Percentiles rank a stretch among this genome's conserved stretches.
phyloP scores from a whole-genome alignment of 2,329 filamentous ascomycete genomes.

The Sordariomycetes sp. region DNA sequence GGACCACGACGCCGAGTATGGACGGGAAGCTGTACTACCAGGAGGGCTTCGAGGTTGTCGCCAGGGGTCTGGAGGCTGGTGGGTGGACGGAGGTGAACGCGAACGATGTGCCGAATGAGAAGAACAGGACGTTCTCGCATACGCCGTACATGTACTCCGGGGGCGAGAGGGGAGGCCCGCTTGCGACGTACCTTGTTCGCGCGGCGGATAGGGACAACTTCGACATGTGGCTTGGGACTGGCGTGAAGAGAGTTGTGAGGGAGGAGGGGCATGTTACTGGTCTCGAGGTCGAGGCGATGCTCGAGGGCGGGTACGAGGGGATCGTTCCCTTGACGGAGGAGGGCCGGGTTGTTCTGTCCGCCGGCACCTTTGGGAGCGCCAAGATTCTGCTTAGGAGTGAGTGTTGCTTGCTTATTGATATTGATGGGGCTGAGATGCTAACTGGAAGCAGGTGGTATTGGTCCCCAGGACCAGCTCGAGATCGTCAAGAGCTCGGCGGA shows the following conservation, averaged over 20 bases:
- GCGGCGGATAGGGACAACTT: constrained; percentile 50
- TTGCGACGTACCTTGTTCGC: constrained; percentile 56
- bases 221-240: constrained; percentile 49
- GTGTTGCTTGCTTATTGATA: constrained; percentile 2
- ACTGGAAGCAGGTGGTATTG: constrained; percentile 36
- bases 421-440: neutral
- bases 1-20: constrained; percentile 49
- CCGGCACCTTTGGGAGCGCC: constrained; percentile 53
- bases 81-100: constrained; percentile 54
- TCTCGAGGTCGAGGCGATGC: constrained; percentile 44
- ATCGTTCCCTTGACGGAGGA: constrained; percentile 45
- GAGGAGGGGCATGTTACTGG: constrained; percentile 48
- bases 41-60: constrained; percentile 49
- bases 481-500: constrained; percentile 35
- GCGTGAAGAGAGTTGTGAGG: constrained; percentile 52
- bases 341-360: constrained; percentile 54
- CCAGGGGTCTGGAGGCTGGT: constrained; percentile 39
- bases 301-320: constrained; percentile 39
- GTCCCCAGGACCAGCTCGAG: constrained; percentile 43
- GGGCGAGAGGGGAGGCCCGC: constrained; percentile 54
- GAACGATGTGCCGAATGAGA: constrained; percentile 44
- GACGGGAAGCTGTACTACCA: constrained; percentile 55
- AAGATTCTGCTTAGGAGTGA: constrained; percentile 52
- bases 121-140: constrained; percentile 51
- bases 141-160: constrained; percentile 54